Conservation (phyloP, 2,329 filamentous ascomycete genomes). For the Laburnicola sp. region DNA sequence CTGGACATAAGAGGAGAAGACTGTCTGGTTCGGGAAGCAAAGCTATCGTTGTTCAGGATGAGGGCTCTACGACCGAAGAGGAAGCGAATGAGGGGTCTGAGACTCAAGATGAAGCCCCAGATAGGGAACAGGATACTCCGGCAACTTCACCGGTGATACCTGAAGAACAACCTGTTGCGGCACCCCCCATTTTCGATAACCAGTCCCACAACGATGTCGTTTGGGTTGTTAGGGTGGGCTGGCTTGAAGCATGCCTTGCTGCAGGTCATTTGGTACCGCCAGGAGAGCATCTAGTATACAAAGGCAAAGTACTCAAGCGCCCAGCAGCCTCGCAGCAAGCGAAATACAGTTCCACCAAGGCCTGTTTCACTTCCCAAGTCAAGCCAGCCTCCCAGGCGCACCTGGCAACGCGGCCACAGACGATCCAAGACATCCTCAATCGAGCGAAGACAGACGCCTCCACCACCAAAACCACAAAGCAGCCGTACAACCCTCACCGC, state of each 20-base stretch:
- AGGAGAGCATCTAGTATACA: constrained; percentile 56
- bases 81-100: constrained; percentile 15
- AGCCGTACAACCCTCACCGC: constrained; percentile 18
- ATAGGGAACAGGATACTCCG: constrained; percentile 6
- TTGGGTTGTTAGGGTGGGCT: constrained; percentile 57
- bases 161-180: constrained; percentile 6
- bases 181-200: constrained; percentile 20
- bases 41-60: constrained; percentile 16
- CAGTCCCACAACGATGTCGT: constrained; percentile 39
- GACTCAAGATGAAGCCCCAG: constrained; percentile 18
- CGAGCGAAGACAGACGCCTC: constrained; percentile 57
- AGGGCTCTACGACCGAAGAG: constrained; percentile 30
- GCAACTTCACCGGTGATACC: constrained; percentile 12
- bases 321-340: constrained; percentile 29
- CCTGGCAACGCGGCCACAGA: constrained; percentile 24
- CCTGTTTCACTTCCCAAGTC: constrained; percentile 13
- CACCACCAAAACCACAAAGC: constrained; percentile 12
- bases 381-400: constrained; percentile 23
- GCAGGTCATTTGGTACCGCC: constrained; percentile 51
- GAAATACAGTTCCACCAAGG: constrained; percentile 22
- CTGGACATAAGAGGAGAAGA: constrained; percentile 25
- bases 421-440: constrained; percentile 50
- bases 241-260: constrained; percentile 56
- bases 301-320: constrained; percentile 50
- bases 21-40: constrained; percentile 6